These are phyloP conservation scores for Lathyrus sativus DNA, from an alignment of 306 rosid genomes.

Conservation along the genomic window DNA sequence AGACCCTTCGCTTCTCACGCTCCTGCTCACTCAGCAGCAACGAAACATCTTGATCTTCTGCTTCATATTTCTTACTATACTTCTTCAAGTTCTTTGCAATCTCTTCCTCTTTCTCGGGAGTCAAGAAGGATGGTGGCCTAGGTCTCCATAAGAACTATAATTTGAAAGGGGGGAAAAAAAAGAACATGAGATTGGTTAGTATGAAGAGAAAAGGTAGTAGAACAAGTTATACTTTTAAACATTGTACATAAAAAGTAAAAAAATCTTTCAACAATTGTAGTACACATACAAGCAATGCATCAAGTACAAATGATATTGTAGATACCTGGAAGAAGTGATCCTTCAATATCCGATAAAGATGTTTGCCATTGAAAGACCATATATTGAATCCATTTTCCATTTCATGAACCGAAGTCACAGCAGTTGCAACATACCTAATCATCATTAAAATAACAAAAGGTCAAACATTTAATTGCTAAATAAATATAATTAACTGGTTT, in stretches of 20 bases:
- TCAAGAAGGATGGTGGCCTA: constrained; percentile 75
- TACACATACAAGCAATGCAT: background rate
- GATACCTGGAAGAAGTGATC: constrained; percentile 89
- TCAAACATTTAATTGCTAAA: background rate
- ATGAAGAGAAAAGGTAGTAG: background rate
- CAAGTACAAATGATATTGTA: background rate
- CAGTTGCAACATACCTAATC: constrained; percentile 78
- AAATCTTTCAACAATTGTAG: background rate
- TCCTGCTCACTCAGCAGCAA: constrained; percentile 83
- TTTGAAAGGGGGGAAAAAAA: background rate
- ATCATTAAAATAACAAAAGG: constrained; percentile 9
- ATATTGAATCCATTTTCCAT: constrained; percentile 95
- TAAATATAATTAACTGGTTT: background rate
- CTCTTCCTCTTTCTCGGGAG: constrained; percentile 88
- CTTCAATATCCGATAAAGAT: constrained; percentile 72
- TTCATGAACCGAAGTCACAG: constrained; percentile 92
- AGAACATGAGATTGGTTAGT: background rate
- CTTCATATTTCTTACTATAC: constrained; percentile 91
- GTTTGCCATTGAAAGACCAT: constrained; percentile 92
- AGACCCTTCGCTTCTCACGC: constrained; percentile 67
- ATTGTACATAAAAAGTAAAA: background rate
- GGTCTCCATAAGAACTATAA: constrained; percentile 88
- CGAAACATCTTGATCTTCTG: constrained; percentile 85
- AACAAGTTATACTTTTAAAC: background rate
- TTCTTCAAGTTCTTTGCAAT: constrained; percentile 83